These are phyloP conservation scores for Talaromyces sp. DNA, from an alignment of 2,329 filamentous ascomycete genomes.

Conservation along the genomic window DNA sequence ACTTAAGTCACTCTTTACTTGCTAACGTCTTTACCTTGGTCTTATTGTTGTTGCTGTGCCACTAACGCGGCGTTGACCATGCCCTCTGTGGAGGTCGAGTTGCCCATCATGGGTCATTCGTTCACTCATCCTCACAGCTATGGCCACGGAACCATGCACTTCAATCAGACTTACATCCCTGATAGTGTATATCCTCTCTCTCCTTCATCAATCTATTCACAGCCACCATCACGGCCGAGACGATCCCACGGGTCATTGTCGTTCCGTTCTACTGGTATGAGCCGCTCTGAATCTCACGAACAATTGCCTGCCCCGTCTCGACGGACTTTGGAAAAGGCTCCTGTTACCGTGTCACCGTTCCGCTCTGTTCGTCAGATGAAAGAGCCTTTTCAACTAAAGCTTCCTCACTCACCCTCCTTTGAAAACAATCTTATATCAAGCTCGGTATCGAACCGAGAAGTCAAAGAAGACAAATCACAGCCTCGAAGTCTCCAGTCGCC, in stretches of 20 bases:
- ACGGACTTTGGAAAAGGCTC: constrained; percentile 27
- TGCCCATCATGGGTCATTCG: constrained; percentile 22
- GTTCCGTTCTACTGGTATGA: constrained; percentile 32
- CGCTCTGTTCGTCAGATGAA: constrained; percentile 41
- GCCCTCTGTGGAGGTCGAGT: constrained; percentile 31
- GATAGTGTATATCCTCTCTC: constrained; percentile 21
- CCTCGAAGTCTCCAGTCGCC: constrained; percentile 21
- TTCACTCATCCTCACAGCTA: constrained; percentile 15
- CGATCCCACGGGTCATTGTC: constrained; percentile 34
- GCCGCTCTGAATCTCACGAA: constrained; percentile 30
- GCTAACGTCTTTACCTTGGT: background rate
- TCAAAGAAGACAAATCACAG: constrained; percentile 21
- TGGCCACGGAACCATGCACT: constrained; percentile 7
- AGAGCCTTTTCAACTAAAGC: constrained; percentile 36
- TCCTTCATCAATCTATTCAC: constrained; percentile 23
- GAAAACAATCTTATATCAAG: constrained; percentile 23
- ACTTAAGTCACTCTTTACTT: constrained; percentile 4
- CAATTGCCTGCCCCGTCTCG: constrained; percentile 26
- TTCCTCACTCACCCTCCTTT: constrained; percentile 34
- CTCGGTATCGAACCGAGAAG: constrained; percentile 16
- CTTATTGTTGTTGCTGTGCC: background rate
- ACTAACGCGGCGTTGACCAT: constrained; percentile 21
- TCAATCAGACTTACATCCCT: constrained; percentile 21
- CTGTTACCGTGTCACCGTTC: constrained; percentile 35
- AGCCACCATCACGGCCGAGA: constrained; percentile 28